Base-by-base conservation (phyloP, 2,329 filamentous ascomycete species). In the Fusarium decemcellulare region DNA sequence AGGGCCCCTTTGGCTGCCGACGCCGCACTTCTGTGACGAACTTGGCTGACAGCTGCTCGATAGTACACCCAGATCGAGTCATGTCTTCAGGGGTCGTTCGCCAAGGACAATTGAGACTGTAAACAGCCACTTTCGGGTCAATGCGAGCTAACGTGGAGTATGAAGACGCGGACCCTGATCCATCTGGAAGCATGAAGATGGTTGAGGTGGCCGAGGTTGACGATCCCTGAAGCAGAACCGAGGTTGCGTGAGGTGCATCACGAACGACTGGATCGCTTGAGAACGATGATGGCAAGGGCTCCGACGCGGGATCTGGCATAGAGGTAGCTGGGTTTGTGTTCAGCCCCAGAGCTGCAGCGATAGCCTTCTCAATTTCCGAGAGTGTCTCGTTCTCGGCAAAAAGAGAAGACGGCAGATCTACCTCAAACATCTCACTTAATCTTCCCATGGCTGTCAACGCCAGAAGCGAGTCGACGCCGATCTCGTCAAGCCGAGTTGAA, bases 1-100 rank as follows among this genome's bases (percentile, higher is more conserved):
- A 93, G 1, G 91, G 90, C 0, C 92, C 92, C 23, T 82, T 74
- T 4, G 91, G 89, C 78, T 94, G 91, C 53, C 91, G 90, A 6
- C 89, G 87, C 78, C 89, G 90, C 79, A 94, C 92, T 79, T 93
- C 91, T 6, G 85, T 81, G 40, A 79, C 72, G 42, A 72, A 90
- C 70, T 87, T 83, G 52, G 70, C 70, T 2, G 72, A 66, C 8
- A 72, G 53, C 14, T 74, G 67, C 10, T 32, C 18, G 15, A 74
- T 48, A 2, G 59, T 70, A 46, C 71, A 69, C 8, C 63, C 67
- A 16, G 63, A 70, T 37, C 82, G 76, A 32, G 87, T 84, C 65
- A 89, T 84, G 29, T 87, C 83, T 58, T 87, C 82, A 1, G 89
- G 88, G 2, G 81, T 83, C 76, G 89, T 90, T 84, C 90, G 88